Evolutionary conservation across 768 basidiomycete species (phyloP), one percentile per base, ranked within the genome.

Genomic region (Terana coerulea): DNA sequence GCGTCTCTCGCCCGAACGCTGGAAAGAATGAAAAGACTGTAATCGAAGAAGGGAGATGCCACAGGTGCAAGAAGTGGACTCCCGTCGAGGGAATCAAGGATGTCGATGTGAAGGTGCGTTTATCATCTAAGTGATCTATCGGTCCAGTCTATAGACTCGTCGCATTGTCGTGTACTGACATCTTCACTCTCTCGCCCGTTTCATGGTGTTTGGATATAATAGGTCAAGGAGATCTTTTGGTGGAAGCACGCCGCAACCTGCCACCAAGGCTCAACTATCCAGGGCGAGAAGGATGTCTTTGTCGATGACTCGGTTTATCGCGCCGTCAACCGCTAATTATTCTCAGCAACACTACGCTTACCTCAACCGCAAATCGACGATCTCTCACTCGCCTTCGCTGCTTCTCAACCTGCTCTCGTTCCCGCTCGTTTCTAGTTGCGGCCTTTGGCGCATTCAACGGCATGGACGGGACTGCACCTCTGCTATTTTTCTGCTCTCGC

Each of bases 211-310:
- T 44, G 24, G n/a, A 8, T 14, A 9, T 9, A n/a, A 12, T 33
- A 86, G 85, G 83, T 88, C 28, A 81, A 79, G 57, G 88, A 90
- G 58, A 73, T 91, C 5, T 82, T 82, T 60, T 91, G 89, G 88
- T 89, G 85, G 86, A 89, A 92, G 66, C 90, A 92, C 60, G 90
- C 89, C 25, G 86, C 86, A 1, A 58, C 76, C 15, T 92, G 90
- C 59, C 90, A 92, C 61, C 77, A 78, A 47, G 75, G 77, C 15
- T 76, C 76, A 5, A 73, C 68, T 15, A 65, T 86, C 44, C 64
- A 67, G 2, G 84, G 82, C 26, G 84, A 88, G 53, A 61, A 70
- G 48, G 78, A 83, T 61, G 70, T 77, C 52, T 85, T 77, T 59
- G 67, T 81, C 53, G 70, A 79, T 31, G 83, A 88, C 54, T 53